These are phyloP conservation scores for Cercospora sp. DNA, from an alignment of 2,329 filamentous ascomycete species.

Conservation along the genomic window DNA sequence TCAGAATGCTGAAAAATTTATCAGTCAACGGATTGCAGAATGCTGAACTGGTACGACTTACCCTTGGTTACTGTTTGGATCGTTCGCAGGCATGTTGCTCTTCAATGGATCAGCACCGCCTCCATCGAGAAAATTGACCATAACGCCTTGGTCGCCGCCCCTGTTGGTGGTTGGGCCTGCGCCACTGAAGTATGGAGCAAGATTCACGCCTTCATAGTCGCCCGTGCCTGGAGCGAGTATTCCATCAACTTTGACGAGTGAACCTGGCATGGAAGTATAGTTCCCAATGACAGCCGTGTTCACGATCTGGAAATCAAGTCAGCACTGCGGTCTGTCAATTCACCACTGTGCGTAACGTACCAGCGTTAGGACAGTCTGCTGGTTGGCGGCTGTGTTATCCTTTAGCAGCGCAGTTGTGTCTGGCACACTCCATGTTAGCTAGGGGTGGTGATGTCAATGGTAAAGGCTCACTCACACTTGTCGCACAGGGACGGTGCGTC, in stretches of 20 bases:
- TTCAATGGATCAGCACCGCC: conserved; percentile 59
- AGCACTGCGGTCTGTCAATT: not conserved
- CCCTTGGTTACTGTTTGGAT: conserved; percentile 58
- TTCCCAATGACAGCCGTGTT: conserved; percentile 63
- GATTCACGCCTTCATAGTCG: conserved; percentile 56
- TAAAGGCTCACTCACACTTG: conserved; percentile 5
- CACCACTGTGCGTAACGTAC: conserved; percentile 6
- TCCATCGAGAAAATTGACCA: conserved; percentile 63
- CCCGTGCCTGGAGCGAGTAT: conserved; percentile 56
- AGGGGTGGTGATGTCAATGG: not conserved
- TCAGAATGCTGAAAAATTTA: conserved; percentile 48
- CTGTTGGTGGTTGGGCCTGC: conserved; percentile 55
- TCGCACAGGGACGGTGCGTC: conserved; percentile 1
- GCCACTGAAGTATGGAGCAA: conserved; percentile 62
- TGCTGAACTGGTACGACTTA: conserved; percentile 37
- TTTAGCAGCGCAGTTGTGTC: conserved; percentile 59
- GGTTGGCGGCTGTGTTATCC: conserved; percentile 61
- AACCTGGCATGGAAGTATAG: conserved; percentile 14
- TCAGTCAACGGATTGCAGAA: not conserved
- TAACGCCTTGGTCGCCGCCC: conserved; percentile 47
- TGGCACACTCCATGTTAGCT: not conserved
- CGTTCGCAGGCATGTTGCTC: conserved; percentile 57
- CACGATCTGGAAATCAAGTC: conserved; percentile 45
- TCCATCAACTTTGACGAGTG: conserved; percentile 46
- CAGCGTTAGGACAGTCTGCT: conserved; percentile 56